These are phyloP conservation scores for Liquidambar formosana DNA, from an alignment of 164 flowering plant genomes.

Conservation along the genomic window DNA sequence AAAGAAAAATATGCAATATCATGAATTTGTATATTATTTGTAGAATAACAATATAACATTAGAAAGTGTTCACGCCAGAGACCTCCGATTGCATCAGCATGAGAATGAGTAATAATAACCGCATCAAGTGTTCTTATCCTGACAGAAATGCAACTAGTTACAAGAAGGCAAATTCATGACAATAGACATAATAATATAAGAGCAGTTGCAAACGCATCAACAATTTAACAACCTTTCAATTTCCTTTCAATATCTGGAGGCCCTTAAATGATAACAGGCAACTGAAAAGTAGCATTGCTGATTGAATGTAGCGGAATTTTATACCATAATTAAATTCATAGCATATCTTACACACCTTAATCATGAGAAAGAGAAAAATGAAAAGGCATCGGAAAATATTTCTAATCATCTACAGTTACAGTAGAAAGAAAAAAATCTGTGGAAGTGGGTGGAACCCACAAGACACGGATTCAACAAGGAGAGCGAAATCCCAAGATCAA, in stretches of 20 bases:
- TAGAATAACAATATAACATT: constrained; percentile 14
- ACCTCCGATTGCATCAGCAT: constrained; percentile 99
- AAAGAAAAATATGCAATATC: background rate
- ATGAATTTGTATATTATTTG: constrained; percentile 2
- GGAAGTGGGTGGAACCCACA: background rate
- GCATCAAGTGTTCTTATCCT: constrained; percentile 98
- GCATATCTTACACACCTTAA: background rate
- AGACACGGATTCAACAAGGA: too few species aligned
- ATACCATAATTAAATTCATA: background rate
- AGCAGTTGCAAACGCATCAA: constrained; percentile 3
- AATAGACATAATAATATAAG: constrained; percentile 9
- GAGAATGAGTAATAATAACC: constrained; percentile 96
- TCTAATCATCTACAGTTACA: background rate
- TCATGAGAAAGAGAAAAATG: background rate
- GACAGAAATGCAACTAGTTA: constrained; percentile 65
- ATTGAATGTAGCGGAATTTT: background rate
- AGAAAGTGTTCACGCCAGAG: constrained; percentile 38
- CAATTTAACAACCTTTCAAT: background rate
- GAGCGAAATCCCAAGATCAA: too few species aligned
- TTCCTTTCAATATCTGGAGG: background rate
- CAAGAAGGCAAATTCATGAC: constrained; percentile 13
- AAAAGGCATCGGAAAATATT: background rate
- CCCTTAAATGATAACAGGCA: background rate
- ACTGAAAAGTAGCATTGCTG: background rate
- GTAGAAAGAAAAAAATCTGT: too few species aligned